A percentile compares a stretch with the other conserved stretches of the same genome.
Evolutionary conservation across 2,329 filamentous ascomycete species (phyloP).

Genomic region (Colletotrichum shisoi): DNA sequence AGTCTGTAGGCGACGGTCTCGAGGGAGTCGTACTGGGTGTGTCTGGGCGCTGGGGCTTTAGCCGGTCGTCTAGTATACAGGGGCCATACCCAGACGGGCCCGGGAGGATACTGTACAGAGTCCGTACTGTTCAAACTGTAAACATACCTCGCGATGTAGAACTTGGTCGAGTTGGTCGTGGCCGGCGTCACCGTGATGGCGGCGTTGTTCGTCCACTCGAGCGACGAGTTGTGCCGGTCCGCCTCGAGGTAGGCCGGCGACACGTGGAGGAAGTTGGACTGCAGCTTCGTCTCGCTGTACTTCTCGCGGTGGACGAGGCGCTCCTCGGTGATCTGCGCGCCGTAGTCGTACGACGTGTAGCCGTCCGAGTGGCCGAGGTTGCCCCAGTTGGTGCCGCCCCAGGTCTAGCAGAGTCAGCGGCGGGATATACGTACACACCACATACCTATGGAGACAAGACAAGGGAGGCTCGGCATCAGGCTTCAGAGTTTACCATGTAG

Average conservation of each 20-base stretch:
- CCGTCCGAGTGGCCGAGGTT: conserved; percentile 72
- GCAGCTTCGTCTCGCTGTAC: conserved; percentile 75
- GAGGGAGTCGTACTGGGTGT: conserved; percentile 66
- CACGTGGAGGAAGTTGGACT: conserved; percentile 74
- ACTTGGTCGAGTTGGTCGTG: conserved; percentile 59
- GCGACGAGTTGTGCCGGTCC: conserved; percentile 49
- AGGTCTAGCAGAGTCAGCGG: conserved; percentile 54
- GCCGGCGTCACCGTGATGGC: conserved; percentile 68
- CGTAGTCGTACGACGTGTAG: conserved; percentile 62
- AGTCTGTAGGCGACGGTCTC: conserved; percentile 67
- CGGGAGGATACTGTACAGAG: too few relatives aligned
- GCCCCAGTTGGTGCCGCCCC: conserved; percentile 80
- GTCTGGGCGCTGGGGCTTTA: conserved; percentile 53
- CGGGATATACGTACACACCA: too few relatives aligned
- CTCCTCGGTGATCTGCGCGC: conserved; percentile 66
- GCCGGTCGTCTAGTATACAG: neutral
- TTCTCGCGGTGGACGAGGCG: conserved; percentile 72
- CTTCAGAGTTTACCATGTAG: conserved; percentile 68
- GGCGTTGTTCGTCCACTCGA: conserved; percentile 48
- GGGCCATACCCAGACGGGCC: too few relatives aligned
- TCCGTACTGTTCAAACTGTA: too few relatives aligned
- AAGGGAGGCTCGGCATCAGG: too few relatives aligned
- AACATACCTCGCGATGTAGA: conserved; percentile 59
- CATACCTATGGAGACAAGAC: too few relatives aligned
- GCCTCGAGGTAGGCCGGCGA: conserved; percentile 72